Percentiles rank a stretch among this genome's conserved stretches.
Evolutionary conservation across 805 yeast genomes (phyloP).

Genomic region (Zygotorulaspora danielsina): DNA sequence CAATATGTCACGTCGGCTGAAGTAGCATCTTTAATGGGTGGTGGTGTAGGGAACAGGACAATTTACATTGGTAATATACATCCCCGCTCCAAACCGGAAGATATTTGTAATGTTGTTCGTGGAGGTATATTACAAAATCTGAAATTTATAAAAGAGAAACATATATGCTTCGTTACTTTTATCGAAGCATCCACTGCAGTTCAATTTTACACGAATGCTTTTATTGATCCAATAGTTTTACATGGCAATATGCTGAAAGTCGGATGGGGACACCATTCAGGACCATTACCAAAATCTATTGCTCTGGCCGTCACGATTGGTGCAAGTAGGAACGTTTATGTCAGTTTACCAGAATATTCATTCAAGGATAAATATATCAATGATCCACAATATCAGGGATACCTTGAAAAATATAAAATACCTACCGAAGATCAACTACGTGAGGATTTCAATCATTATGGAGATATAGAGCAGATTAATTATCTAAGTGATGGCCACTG

Average conservation of each 20-base stretch:
- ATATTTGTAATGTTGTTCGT: slow-evolving; percentile 68
- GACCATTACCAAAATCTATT: slow-evolving; percentile 53
- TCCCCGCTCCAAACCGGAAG: slow-evolving; percentile 61
- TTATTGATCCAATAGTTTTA: slow-evolving; percentile 53
- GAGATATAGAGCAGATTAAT: slow-evolving; percentile 73
- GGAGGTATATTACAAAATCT: slow-evolving; percentile 71
- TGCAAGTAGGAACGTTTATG: slow-evolving; percentile 72
- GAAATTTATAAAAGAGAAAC: slow-evolving; percentile 47
- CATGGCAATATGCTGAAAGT: slow-evolving; percentile 60
- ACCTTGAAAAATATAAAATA: slow-evolving; percentile 29
- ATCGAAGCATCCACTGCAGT: slow-evolving; percentile 61
- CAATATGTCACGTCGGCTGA: slow-evolving; percentile 30
- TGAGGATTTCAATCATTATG: slow-evolving; percentile 57
- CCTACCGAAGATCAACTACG: slow-evolving; percentile 51
- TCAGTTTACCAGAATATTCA: slow-evolving; percentile 49
- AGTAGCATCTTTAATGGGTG: slow-evolving; percentile 32
- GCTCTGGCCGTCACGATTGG: slow-evolving; percentile 64
- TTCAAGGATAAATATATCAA: slow-evolving; percentile 38
- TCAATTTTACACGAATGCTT: slow-evolving; percentile 58
- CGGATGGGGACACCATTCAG: slow-evolving; percentile 70
- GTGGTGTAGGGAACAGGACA: slow-evolving; percentile 53
- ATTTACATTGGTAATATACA: slow-evolving; percentile 66
- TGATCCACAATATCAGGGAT: slow-evolving; percentile 34
- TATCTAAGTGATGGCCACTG: slow-evolving; percentile 64
- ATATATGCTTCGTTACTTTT: slow-evolving; percentile 66